Conservation (phyloP, 768 basidiomycete species). For the Pulveroboletus ravenelii region DNA sequence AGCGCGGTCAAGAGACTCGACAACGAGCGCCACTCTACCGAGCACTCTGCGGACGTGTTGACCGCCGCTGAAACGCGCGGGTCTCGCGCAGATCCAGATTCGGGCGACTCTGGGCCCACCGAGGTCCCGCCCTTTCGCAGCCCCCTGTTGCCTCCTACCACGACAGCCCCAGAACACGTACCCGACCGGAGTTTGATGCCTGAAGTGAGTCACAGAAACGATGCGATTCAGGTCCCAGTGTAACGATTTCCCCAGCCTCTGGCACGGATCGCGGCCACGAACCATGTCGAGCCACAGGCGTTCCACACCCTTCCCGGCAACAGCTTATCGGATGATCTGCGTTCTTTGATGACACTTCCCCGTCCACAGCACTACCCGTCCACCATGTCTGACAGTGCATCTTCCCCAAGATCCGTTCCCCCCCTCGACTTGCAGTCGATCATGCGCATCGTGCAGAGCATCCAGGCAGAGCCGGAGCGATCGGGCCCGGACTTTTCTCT, state of each 20-base stretch:
- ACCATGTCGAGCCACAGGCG: constrained; percentile 1
- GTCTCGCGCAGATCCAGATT: neutral
- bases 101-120: neutral
- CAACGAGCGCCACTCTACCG: neutral
- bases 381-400: neutral
- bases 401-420: neutral
- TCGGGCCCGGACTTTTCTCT: constrained; percentile 13
- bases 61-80: neutral
- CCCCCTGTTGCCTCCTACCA: constrained; percentile 28
- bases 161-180: neutral
- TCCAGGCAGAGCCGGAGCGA: constrained; percentile 3
- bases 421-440: constrained; percentile 7
- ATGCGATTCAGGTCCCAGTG: neutral
- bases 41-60: constrained; percentile 1
- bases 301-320: neutral
- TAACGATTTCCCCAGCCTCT: constrained; percentile 10
- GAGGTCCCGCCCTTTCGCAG: constrained; percentile 25
- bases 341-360: neutral
- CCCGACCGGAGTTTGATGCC: neutral
- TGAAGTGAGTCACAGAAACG: constrained; percentile 11
- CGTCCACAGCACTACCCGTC: constrained; percentile 6
- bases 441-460: constrained; percentile 9
- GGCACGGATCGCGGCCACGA: neutral
- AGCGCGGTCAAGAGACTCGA: constrained; percentile 38
- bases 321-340: neutral